Evolutionary conservation across 257 asterid species (phyloP).

Genomic region (Nicotiana obtusifolia): DNA sequence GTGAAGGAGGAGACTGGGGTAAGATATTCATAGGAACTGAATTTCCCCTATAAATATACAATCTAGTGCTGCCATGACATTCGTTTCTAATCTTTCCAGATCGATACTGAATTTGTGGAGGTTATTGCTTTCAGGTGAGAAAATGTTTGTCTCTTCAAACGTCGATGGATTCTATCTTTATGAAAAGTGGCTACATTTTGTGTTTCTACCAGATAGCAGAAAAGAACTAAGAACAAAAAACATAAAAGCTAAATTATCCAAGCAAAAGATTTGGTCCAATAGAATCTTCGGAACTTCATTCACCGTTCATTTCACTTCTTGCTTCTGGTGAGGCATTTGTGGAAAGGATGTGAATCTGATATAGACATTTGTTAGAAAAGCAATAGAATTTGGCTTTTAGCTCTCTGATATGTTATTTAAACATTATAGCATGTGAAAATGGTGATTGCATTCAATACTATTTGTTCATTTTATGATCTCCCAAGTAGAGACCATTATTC

Average conservation of each 20-base stretch:
- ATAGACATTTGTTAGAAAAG: no score
- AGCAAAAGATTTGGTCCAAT: background rate
- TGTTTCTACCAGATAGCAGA: background rate
- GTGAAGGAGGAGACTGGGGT: no score
- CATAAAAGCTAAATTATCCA: background rate
- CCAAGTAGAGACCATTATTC: no score
- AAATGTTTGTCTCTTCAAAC: background rate
- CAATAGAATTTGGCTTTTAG: no score
- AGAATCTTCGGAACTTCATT: background rate
- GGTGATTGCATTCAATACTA: no score
- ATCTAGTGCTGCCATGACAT: background rate
- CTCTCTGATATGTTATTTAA: no score
- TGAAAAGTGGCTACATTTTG: background rate
- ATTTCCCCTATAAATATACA: background rate
- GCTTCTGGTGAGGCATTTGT: background rate
- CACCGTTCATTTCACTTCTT: background rate
- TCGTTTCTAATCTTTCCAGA: slow-evolving; percentile 30
- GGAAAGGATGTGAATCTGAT: background rate
- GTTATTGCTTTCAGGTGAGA: slow-evolving; percentile 83
- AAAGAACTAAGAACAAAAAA: background rate
- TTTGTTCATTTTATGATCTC: no score
- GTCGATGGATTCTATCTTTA: background rate
- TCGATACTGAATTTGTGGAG: slow-evolving; percentile 75
- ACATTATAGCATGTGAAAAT: no score
- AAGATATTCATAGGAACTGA: no score